phyloP scores from a whole-genome alignment of 2,329 filamentous ascomycete genomes.

The Monascus ruber region DNA sequence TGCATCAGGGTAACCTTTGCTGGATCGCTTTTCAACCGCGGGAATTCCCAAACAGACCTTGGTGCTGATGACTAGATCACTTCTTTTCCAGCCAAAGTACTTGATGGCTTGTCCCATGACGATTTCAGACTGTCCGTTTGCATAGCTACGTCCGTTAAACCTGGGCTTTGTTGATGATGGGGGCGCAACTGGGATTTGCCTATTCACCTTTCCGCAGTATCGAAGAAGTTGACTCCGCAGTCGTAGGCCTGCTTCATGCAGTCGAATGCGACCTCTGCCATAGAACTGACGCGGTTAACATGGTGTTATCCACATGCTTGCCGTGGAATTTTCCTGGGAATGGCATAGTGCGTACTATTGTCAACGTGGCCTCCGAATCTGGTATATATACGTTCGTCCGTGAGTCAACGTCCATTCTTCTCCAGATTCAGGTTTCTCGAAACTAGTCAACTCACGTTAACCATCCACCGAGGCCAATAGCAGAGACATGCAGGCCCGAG shows the following conservation, averaged over 20 bases:
- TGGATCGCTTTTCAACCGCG: too few species aligned
- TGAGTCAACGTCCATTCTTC: constrained; percentile 53
- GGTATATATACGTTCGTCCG: neutral
- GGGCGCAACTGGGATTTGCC: too few species aligned
- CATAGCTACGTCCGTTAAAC: constrained; percentile 47
- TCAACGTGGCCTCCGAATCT: neutral
- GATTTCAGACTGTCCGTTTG: neutral
- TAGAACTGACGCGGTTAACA: too few species aligned
- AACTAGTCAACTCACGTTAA: too few species aligned
- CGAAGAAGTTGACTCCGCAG: constrained; percentile 46
- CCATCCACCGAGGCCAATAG: constrained; percentile 52
- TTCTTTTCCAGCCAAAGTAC: constrained; percentile 46
- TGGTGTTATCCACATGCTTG: too few species aligned
- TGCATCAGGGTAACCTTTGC: too few species aligned
- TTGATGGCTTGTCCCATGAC: constrained; percentile 35
- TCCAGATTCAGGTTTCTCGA: too few species aligned
- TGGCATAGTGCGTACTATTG: too few species aligned
- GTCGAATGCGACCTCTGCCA: constrained; percentile 20
- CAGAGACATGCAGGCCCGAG: constrained; percentile 62
- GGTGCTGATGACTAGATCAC: constrained; percentile 47
- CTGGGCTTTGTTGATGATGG: constrained; percentile 35
- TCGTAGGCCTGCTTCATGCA: constrained; percentile 46
- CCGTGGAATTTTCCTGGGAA: too few species aligned
- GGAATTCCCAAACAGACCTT: constrained; percentile 36
- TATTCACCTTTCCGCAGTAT: constrained; percentile 37